Evolutionary conservation across 495 filamentous ascomycete species (phyloP), one percentile per base, ranked within the genome.

Genomic region (Penicillium taxi): DNA sequence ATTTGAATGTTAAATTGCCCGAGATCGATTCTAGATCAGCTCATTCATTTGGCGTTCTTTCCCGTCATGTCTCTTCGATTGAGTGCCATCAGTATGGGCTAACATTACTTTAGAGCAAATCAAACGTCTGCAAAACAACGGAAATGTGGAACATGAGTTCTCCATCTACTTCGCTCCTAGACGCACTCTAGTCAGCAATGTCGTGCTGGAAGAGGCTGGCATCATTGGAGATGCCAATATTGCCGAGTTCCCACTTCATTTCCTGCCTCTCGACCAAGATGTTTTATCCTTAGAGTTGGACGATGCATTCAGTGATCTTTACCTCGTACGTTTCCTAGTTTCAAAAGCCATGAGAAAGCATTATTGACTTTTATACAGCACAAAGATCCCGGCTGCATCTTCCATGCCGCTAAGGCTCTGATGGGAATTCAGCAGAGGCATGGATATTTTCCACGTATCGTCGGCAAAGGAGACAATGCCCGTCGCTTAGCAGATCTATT

Each of bases 391-490:
- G 94, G 88, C 2, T 78, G 83, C 17, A 80, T 88, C 19, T 95
- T 89, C 52, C 72, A 91, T 15, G 73, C 89, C 35, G 86, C 93
- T 28, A 81, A 81, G 54, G 90, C 93, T n/a, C 69, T 99, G 37
- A 96, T 99, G 93, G 78, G 75, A 15, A 79, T 96, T 36, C 93
- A 99, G 57, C 81, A 86, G 54, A 78, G 80, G 42, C 80, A 96
- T 59, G 93, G 93, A 5, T 79, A 96, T 31, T 96, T 96, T 50
- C 91, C 93, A 22, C 78, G 89, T 6, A 93, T 99, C 47, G 80
- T 93, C 26, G 93, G 93, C 26, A 99, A 99, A 63, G 93, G 93
- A 13, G 88, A 96, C 54, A 81, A 94, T 63, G 89, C 88, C 13
- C 84, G 87, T 41, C 77, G 80, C 23, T 72, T 99, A 1, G 85